phyloP scores from a whole-genome alignment of 768 basidiomycete species.

The Xerocomellus intermedius region DNA sequence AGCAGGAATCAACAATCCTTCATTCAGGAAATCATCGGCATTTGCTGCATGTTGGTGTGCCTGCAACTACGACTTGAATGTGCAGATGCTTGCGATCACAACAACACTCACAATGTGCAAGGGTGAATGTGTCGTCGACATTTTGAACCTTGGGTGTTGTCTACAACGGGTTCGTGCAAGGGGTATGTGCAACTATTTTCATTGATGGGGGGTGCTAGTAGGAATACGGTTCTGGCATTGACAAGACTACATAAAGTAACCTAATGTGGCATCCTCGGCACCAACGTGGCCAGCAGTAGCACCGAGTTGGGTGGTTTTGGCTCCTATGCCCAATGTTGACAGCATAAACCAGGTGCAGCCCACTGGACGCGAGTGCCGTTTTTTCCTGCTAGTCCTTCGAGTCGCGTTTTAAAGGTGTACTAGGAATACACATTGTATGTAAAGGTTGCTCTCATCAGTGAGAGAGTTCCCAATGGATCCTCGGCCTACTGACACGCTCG shows the following conservation, averaged over 20 bases:
- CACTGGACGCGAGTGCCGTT: too few relatives aligned
- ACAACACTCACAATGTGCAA: slow-evolving; percentile 46
- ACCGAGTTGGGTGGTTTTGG: not conserved
- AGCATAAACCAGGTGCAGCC: too few relatives aligned
- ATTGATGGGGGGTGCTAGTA: not conserved
- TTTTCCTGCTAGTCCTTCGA: too few relatives aligned
- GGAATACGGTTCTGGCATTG: not conserved
- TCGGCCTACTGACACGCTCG: too few relatives aligned
- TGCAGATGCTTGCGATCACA: not conserved
- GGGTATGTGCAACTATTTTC: not conserved
- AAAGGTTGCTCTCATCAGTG: too few relatives aligned
- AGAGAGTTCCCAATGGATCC: too few relatives aligned
- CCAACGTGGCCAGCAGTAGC: not conserved
- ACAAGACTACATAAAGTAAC: not conserved
- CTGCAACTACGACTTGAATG: slow-evolving; percentile 37
- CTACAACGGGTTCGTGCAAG: not conserved
- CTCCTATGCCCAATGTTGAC: too few relatives aligned
- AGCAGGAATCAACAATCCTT: slow-evolving; percentile 70
- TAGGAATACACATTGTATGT: too few relatives aligned
- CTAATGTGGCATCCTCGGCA: not conserved
- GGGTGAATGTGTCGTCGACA: slow-evolving; percentile 44
- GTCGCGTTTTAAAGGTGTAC: too few relatives aligned
- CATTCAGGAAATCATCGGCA: slow-evolving; percentile 67
- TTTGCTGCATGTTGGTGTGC: slow-evolving; percentile 82
- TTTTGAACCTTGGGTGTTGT: slow-evolving; percentile 1